These are phyloP conservation scores for Bombardia bombarda DNA, from an alignment of 495 filamentous ascomycete species.

Conservation along the genomic window DNA sequence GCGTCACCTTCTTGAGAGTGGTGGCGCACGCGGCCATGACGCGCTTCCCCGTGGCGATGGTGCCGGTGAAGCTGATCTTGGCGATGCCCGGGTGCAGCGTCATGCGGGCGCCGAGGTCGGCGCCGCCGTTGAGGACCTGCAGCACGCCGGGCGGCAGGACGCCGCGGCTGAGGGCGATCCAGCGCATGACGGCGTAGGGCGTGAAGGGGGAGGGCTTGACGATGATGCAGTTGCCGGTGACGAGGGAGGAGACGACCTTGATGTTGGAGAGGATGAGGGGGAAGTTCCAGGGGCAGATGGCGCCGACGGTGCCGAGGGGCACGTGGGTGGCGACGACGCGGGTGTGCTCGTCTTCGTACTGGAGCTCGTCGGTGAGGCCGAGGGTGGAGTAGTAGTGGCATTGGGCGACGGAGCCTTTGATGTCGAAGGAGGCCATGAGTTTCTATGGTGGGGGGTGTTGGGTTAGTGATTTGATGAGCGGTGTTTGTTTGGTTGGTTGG, in stretches of 20 bases:
- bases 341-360: constrained; percentile 43
- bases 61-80: constrained; percentile 2
- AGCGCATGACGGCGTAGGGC: constrained; percentile 58
- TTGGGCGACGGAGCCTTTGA: constrained; percentile 16
- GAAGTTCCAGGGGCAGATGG: constrained; percentile 59
- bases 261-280: constrained; percentile 47
- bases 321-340: constrained; percentile 40
- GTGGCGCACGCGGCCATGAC: constrained; percentile 45
- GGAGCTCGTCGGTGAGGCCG: constrained; percentile 34
- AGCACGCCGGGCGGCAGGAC: constrained; percentile 61
- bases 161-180: constrained; percentile 50
- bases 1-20: constrained; percentile 48
- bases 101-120: constrained; percentile 53
- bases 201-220: constrained; percentile 59
- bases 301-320: constrained; percentile 46
- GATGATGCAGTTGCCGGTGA: constrained; percentile 56
- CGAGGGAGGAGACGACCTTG: constrained; percentile 47
- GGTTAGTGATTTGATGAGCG: too few species aligned
- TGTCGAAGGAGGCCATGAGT: constrained; percentile 20
- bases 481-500: too few species aligned
- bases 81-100: constrained; percentile 48
- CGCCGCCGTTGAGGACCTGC: constrained; percentile 59
- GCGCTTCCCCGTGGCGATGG: constrained; percentile 47
- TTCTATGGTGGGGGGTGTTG: too few species aligned
- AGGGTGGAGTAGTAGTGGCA: constrained; percentile 22